Base-by-base conservation (phyloP, 225 moss, liverwort and hornwort species). In the Climacium dendroides region DNA sequence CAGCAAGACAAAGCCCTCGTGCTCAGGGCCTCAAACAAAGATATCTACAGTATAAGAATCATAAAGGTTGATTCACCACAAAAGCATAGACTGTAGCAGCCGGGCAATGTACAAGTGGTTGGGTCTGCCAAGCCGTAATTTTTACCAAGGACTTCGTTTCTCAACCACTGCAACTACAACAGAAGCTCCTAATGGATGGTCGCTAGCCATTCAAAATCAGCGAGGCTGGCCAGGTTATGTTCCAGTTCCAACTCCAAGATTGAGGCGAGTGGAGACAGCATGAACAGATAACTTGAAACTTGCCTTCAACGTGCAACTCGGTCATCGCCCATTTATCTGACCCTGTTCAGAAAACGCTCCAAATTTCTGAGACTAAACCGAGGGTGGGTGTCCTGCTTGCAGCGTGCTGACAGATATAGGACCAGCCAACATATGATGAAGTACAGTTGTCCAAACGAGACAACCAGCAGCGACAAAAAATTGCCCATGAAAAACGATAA, bases 341-440 rank as follows among this genome's bases (percentile, higher is more conserved):
- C 47, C 85, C 83, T 92, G 85, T 94, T 87, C 47, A 94, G 80
- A 88, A 92, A 92, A 81, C 87, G 92, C 76, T 94, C 94, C 85
- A 94, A 88, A 47, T 88, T 82, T 83, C 92, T 83, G 32, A 88
- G 80, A 87, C 75, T 83, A 74, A 94, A 92, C 58, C 87, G 92
- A 82, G 94, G 92, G 48, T 94, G 87, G 52, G 79, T 89, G 54
- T 92, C 94, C 82, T 88, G 94, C 88, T 90, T 94, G 88, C 87
- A 94, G 16, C 94, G 94, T 74, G 92, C 91, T 80, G 94, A 94
- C 91, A 94, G 85, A 85, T 94, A 94, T 4, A 94, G 73, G 75
- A 94, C 91, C 83, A 94, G 85, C 94, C 94, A 94, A 85, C 94
- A 92, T n/a, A 92, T 55, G 78, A 91, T 85, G 85, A 94, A 94